phyloP scores from a whole-genome alignment of 345 rosid species.

The Brassica carinata region DNA sequence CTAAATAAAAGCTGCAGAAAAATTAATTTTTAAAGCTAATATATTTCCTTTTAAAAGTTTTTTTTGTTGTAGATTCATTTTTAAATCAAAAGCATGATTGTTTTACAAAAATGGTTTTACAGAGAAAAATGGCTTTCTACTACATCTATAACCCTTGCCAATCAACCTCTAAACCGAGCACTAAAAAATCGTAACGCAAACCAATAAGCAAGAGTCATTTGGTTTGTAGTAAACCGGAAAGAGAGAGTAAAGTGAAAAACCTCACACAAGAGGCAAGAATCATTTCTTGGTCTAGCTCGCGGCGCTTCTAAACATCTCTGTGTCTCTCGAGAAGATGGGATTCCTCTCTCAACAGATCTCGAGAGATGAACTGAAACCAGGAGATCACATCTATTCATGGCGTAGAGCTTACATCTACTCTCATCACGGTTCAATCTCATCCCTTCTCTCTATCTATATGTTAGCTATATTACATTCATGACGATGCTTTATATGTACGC shows the following conservation, averaged over 20 bases:
- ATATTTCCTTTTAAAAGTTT: no score
- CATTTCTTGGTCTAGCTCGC: not conserved
- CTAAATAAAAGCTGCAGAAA: no score
- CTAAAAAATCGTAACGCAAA: not conserved
- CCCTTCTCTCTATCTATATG: not conserved
- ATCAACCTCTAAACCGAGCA: not conserved
- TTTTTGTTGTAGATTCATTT: no score
- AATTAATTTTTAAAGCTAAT: no score
- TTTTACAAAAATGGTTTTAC: no score
- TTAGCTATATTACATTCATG: not conserved
- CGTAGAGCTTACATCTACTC: slow-evolving; percentile 62
- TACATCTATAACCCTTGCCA: no score
- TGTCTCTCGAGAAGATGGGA: slow-evolving; percentile 49
- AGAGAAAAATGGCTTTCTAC: no score
- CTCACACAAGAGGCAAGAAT: not conserved
- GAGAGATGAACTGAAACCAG: slow-evolving; percentile 56
- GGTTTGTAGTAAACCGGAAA: not conserved
- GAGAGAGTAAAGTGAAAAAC: slow-evolving; percentile 1
- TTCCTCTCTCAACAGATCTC: slow-evolving; percentile 57
- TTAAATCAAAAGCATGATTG: no score
- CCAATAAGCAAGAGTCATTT: not conserved
- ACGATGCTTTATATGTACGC: not conserved
- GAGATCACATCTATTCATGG: slow-evolving; percentile 91
- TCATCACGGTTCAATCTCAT: slow-evolving; percentile 64
- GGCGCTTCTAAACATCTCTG: not conserved